These are phyloP conservation scores for Trypanosoma cruzi DNA, from an alignment of 208 protist species.

Conservation along the genomic window DNA sequence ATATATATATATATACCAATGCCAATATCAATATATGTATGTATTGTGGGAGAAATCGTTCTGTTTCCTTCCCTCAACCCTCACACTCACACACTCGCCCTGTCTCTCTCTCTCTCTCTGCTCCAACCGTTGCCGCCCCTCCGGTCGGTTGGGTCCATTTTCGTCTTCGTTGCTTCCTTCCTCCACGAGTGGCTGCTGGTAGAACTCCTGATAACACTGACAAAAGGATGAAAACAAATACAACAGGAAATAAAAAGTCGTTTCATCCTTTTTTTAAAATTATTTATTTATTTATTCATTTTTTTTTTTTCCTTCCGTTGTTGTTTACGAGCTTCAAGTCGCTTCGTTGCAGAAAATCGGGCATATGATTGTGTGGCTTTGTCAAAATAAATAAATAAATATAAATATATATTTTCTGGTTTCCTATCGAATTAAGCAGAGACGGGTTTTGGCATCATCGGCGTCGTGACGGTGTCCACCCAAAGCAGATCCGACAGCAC, in stretches of 20 bases:
- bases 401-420: too few relatives aligned
- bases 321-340: not conserved
- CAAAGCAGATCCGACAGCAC: conserved; percentile 59
- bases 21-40: not conserved
- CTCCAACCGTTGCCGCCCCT: not conserved
- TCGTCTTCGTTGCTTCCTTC: not conserved
- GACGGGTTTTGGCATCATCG: not conserved
- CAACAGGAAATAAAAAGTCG: conserved; percentile 7
- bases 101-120: not conserved
- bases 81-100: not conserved
- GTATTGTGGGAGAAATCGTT: not conserved
- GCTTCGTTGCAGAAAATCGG: too few relatives aligned
- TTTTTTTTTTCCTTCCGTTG: not conserved
- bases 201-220: not conserved
- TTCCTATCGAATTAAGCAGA: not conserved
- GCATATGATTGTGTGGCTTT: too few relatives aligned
- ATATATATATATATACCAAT: not conserved
- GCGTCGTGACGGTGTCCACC: conserved; percentile 21
- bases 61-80: not conserved
- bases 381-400: too few relatives aligned
- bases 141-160: not conserved
- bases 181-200: not conserved
- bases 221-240: not conserved
- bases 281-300: conserved; percentile 1
- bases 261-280: not conserved